Conservation (phyloP, 2,329 filamentous ascomycete species). For the Hypoxylon sp. region DNA sequence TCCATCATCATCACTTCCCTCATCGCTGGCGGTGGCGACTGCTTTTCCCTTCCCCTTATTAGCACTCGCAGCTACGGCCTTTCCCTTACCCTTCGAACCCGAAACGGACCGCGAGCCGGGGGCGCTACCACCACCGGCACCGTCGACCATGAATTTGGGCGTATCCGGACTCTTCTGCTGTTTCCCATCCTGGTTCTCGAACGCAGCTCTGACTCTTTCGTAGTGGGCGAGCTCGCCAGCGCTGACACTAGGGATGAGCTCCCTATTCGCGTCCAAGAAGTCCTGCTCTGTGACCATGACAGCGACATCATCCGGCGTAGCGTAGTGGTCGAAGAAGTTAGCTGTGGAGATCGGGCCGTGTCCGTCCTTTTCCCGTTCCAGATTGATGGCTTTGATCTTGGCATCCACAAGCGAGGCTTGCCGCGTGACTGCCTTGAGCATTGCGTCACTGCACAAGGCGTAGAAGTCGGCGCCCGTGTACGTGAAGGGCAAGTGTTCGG, state of each 20-base stretch:
- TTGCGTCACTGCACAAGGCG: conserved; percentile 95
- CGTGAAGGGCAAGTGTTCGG: conserved; percentile 86
- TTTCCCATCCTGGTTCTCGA: conserved; percentile 72
- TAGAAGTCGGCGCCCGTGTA: conserved; percentile 99
- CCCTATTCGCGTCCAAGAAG: conserved; percentile 82
- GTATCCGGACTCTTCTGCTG: conserved; percentile 43
- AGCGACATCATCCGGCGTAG: conserved; percentile 82
- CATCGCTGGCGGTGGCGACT: conserved; percentile 51
- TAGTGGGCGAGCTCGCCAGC: conserved; percentile 93
- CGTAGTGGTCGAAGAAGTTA: conserved; percentile 95
- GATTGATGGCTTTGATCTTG: conserved; percentile 80
- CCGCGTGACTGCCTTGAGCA: conserved; percentile 97
- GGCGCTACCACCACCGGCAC: conserved; percentile 1
- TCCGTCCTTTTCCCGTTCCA: conserved; percentile 52
- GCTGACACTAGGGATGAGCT: conserved; percentile 94
- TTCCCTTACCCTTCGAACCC: conserved; percentile 52
- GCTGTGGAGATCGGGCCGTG: conserved; percentile 78
- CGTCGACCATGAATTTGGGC: conserved; percentile 30
- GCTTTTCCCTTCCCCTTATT: conserved; percentile 57
- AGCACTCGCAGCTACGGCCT: conserved; percentile 46
- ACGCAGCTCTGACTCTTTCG: conserved; percentile 82
- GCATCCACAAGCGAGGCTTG: conserved; percentile 86
- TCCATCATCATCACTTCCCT: conserved; percentile 50
- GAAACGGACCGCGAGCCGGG: conserved; percentile 20
- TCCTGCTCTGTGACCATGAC: conserved; percentile 92